Conservation (phyloP, 192 early-diverging fungal genomes). For the Mortierella antarctica region DNA sequence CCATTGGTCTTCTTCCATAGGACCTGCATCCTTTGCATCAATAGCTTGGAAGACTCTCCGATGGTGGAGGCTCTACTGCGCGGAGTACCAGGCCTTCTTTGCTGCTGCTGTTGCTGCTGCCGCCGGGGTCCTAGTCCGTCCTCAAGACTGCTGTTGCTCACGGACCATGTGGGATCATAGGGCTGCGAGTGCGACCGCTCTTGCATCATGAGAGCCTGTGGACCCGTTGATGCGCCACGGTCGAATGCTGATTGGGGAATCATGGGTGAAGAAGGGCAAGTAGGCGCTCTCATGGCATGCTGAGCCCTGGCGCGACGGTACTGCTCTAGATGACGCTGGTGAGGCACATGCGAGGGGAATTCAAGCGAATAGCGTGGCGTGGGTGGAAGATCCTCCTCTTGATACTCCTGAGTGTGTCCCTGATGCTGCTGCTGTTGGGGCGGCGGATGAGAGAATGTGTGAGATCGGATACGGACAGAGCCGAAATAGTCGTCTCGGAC, state of each 20-base stretch:
- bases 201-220: constrained; percentile 1
- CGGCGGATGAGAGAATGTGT: constrained; percentile 34
- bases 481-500: constrained; percentile 31
- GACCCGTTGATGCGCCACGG: no score
- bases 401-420: background rate
- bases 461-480: constrained; percentile 10
- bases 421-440: constrained; percentile 1
- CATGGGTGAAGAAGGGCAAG: background rate
- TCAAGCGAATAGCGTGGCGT: constrained; percentile 51
- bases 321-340: constrained; percentile 27
- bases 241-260: no score
- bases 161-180: background rate
- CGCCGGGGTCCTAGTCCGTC: background rate
- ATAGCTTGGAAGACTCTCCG: constrained; percentile 35
- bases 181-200: constrained; percentile 12
- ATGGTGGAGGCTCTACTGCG: constrained; percentile 16
- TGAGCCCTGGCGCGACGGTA: constrained; percentile 32
- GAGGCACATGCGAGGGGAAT: constrained; percentile 43
- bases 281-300: background rate
- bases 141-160: background rate
- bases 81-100: background rate
- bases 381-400: background rate
- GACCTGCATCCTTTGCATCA: constrained; percentile 36
- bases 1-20: constrained; percentile 2
- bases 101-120: background rate